Conservation (phyloP, 306 rosid species). For the Carpinus viminea region DNA sequence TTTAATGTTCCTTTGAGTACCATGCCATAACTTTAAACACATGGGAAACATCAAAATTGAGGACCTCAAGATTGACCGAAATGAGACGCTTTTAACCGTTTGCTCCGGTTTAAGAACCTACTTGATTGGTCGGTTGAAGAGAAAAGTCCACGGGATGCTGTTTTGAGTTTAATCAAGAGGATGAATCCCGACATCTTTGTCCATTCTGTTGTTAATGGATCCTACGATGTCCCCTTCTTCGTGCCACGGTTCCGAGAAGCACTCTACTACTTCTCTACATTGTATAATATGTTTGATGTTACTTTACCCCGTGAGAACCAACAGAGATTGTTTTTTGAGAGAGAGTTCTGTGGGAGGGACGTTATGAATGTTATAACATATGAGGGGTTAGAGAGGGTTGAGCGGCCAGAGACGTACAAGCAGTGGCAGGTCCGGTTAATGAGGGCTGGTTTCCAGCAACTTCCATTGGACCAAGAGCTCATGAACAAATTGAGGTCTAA, state of each 20-base stretch:
- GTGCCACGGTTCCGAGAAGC: not conserved
- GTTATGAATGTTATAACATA: not conserved
- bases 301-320: not conserved
- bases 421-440: not conserved
- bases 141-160: not conserved
- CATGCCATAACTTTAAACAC: constrained; percentile 22
- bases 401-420: constrained; percentile 9
- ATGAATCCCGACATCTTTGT: not conserved
- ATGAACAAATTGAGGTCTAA: not conserved
- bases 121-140: not conserved
- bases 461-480: not conserved
- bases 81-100: not conserved
- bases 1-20: constrained; percentile 68
- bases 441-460: not conserved
- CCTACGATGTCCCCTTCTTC: not conserved
- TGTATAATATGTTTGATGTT: not conserved
- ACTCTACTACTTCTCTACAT: not conserved
- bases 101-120: not conserved
- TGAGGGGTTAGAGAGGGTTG: not conserved
- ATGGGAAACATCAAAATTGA: constrained; percentile 1
- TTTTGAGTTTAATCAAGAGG: not conserved
- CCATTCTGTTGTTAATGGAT: not conserved
- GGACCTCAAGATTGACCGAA: not conserved
- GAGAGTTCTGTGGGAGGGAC: not conserved
- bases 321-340: not conserved